Percentiles rank a stretch among this genome's conserved stretches.
Evolutionary conservation across 441 rosid species (phyloP).

Genomic region (Melastoma candidum): DNA sequence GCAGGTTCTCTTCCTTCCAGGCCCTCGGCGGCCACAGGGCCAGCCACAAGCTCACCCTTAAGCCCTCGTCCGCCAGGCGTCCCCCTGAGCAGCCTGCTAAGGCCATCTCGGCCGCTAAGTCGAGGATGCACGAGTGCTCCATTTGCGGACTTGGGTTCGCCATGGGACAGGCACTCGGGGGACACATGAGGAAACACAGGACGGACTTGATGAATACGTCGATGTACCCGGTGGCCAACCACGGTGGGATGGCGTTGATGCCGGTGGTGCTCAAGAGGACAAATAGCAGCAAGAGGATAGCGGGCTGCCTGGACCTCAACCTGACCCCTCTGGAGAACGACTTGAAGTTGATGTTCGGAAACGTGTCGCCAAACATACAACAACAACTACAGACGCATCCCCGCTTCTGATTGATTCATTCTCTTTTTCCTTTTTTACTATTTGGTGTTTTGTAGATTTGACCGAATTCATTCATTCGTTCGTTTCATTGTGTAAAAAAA

Average conservation of each 20-base stretch:
- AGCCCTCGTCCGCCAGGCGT: conserved; percentile 7
- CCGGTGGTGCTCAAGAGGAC: conserved; percentile 30
- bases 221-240: background rate
- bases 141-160: conserved; percentile 33
- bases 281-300: conserved; percentile 28
- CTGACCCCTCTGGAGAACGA: conserved; percentile 72
- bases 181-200: conserved; percentile 43
- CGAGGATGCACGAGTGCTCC: conserved; percentile 28
- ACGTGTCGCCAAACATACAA: conserved; percentile 26
- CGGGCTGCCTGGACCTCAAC: conserved; percentile 44
- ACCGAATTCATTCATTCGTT: too few relatives aligned
- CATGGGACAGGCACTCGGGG: conserved; percentile 39
- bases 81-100: background rate
- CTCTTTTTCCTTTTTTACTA: too few relatives aligned
- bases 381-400: too few relatives aligned
- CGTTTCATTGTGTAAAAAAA: too few relatives aligned
- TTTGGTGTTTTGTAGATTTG: too few relatives aligned
- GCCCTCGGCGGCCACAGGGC: conserved; percentile 63
- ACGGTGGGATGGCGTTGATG: background rate
- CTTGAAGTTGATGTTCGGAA: conserved; percentile 44
- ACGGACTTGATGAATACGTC: conserved; percentile 8
- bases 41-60: conserved; percentile 41
- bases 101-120: conserved; percentile 6
- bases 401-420: too few relatives aligned
- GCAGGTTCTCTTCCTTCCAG: conserved; percentile 48